These are phyloP conservation scores for Pleurotus platypus DNA, from an alignment of 768 basidiomycete genomes.

Conservation along the genomic window DNA sequence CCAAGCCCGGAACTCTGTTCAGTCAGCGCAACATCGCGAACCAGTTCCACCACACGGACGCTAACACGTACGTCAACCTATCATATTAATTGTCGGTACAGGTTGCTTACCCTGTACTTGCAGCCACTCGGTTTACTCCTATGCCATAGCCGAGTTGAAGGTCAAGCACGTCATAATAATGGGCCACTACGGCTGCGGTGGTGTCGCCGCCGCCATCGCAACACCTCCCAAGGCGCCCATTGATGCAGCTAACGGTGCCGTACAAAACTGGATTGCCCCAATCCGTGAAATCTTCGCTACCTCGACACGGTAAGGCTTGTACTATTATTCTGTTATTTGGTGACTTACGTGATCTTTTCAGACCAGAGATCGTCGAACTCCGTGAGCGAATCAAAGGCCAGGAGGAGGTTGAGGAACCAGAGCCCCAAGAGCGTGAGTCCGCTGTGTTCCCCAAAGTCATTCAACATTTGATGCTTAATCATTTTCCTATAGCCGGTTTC, in stretches of 20 bases:
- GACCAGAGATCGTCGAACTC: constrained; percentile 31
- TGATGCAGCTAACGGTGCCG: constrained; percentile 26
- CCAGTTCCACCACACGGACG: constrained; percentile 31
- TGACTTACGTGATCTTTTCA: constrained; percentile 4
- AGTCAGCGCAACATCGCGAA: constrained; percentile 37
- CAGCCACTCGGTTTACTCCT: constrained; percentile 33
- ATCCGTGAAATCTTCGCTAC: constrained; percentile 33
- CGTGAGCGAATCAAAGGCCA: constrained; percentile 19
- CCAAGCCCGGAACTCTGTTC: constrained; percentile 35
- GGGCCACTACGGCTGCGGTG: constrained; percentile 43
- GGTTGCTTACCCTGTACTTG: background rate
- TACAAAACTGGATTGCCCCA: constrained; percentile 38
- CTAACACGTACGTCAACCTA: constrained; percentile 26
- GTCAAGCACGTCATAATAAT: constrained; percentile 39
- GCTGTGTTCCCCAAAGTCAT: background rate
- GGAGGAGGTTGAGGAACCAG: constrained; percentile 19
- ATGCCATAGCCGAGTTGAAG: constrained; percentile 30
- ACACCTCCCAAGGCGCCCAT: constrained; percentile 16
- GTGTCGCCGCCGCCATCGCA: constrained; percentile 35
- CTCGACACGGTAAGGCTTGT: constrained; percentile 31
- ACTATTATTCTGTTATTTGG: no score
- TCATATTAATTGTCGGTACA: background rate
- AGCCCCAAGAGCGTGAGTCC: constrained; percentile 27
- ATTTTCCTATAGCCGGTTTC: constrained; percentile 28
- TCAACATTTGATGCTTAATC: background rate